Conservation (phyloP, 2,329 filamentous ascomycete species). For the Thyridium curvatum region DNA sequence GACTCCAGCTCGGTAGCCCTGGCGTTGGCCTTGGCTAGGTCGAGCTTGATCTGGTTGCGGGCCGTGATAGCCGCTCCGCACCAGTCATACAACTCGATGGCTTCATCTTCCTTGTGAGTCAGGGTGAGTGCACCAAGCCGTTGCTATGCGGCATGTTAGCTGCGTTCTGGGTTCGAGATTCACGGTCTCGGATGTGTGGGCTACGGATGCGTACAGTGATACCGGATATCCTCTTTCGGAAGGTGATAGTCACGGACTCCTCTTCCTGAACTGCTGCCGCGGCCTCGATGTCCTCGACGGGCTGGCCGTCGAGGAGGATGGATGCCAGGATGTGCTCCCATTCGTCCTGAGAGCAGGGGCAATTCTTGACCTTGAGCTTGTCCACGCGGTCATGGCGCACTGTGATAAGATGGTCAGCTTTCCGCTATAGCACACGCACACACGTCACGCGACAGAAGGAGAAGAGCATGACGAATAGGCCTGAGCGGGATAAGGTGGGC, state of each 20-base stretch:
- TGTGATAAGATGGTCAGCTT: constrained; percentile 19
- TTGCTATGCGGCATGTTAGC: constrained; percentile 44
- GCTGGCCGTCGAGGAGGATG: constrained; percentile 44
- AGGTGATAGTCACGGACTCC: constrained; percentile 50
- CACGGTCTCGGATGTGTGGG: no score
- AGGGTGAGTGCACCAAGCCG: constrained; percentile 61
- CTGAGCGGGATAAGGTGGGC: no score
- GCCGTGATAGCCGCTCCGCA: constrained; percentile 51
- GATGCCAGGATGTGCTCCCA: constrained; percentile 58
- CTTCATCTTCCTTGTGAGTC: constrained; percentile 46
- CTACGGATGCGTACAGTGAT: constrained; percentile 50
- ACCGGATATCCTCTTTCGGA: constrained; percentile 60
- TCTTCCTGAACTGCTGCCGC: constrained; percentile 51
- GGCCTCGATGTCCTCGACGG: constrained; percentile 48
- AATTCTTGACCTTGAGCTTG: constrained; percentile 46
- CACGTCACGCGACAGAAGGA: neutral
- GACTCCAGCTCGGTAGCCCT: constrained; percentile 43
- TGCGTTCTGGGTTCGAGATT: no score
- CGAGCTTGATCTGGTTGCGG: constrained; percentile 34
- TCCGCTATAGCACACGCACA: neutral
- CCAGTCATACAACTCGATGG: constrained; percentile 65
- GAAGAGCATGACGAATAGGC: no score
- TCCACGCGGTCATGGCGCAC: constrained; percentile 51
- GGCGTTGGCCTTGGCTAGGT: constrained; percentile 33
- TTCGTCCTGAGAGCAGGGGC: constrained; percentile 52